phyloP scores from a whole-genome alignment of 371 early-diverging fungal genomes.

The Sporodiniella umbellata region DNA sequence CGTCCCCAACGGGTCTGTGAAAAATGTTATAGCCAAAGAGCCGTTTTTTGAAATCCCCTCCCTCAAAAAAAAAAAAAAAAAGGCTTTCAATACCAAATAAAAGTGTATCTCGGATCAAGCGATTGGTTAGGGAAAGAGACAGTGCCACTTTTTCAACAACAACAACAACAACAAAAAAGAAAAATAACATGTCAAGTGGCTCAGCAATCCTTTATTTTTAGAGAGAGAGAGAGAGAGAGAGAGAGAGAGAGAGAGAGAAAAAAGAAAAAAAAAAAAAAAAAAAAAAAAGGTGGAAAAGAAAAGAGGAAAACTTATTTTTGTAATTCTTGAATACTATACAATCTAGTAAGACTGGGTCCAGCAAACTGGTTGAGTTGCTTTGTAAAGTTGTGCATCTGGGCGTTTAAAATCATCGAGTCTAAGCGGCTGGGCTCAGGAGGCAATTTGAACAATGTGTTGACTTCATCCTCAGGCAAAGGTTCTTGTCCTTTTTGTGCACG shows the following conservation, averaged over 20 bases:
- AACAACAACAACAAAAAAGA: neutral
- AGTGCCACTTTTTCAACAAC: constrained; percentile 10
- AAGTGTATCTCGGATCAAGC: too few species aligned
- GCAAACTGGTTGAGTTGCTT: constrained; percentile 89
- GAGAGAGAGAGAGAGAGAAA: neutral
- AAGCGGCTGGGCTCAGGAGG: constrained; percentile 89
- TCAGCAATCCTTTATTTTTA: neutral
- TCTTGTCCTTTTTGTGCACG: constrained; percentile 71
- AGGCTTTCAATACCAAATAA: too few species aligned
- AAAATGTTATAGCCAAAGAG: constrained; percentile 26
- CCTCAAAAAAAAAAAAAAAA: too few species aligned
- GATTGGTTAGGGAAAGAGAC: too few species aligned
- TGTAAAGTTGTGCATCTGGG: constrained; percentile 88
- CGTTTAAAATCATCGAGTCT: constrained; percentile 82
- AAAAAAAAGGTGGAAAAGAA: too few species aligned
- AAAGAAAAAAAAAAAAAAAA: neutral
- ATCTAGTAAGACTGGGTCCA: constrained; percentile 84
- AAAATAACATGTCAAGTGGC: neutral
- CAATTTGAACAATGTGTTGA: constrained; percentile 63
- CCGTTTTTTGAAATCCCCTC: constrained; percentile 8
- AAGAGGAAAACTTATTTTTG: constrained; percentile 62
- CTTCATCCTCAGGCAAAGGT: constrained; percentile 81
- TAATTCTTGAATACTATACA: constrained; percentile 77
- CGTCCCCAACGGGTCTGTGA: constrained; percentile 53
- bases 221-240: neutral